Evolutionary conservation across 352 stramenopile species (phyloP), one percentile per base, ranked within the genome.

Genomic region (Phytophthora pseudosyringae): DNA sequence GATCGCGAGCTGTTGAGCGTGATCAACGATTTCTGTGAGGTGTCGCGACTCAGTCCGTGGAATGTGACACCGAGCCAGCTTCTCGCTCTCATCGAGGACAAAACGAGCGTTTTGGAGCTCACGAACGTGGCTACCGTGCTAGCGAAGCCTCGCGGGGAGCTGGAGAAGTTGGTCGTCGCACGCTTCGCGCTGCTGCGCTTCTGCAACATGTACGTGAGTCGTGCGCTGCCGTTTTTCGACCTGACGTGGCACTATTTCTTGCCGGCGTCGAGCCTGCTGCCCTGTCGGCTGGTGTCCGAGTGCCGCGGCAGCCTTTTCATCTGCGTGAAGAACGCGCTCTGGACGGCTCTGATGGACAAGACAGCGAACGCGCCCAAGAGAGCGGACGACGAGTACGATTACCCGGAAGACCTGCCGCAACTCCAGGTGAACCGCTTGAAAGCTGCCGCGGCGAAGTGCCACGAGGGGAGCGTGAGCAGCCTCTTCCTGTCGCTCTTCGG

Each of bases 321-420:
- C 12, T 67, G 65, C n/a, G 80, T 93, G 57, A 97, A 97, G 51
- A 90, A 93, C 51, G 48, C 79, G 0, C 73, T 96, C 9, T 89
- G 97, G 61, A 83, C 76, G 1, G 43, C 71, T 9, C 38, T 96
- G 2, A 83, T 97, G 61, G 77, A 90, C 29, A 81, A 78, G 15
- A 97, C 91, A 4, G 71, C 86, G 3, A 95, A 90, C 26, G 73
- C 82, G 0, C 73, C 89, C 1, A 91, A 89, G 33, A 89, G 88
- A 54, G 76, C 84, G 1, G 91, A 97, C 29, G 91, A 98, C 59
- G 91, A 97, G 63, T 97, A 97, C 62, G 91, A 98, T 39, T 97
- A 97, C 59, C 91, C 91, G 0, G 88, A 97, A 31, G 89, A 98
- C 43, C 55, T 98, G 13, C 86, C 89, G 0, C 81, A 93, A 15